Evolutionary conservation across 1,139 yeast genomes (phyloP), one percentile per base, ranked within the genome.

Genomic region (Saccharomyces hybrid): DNA sequence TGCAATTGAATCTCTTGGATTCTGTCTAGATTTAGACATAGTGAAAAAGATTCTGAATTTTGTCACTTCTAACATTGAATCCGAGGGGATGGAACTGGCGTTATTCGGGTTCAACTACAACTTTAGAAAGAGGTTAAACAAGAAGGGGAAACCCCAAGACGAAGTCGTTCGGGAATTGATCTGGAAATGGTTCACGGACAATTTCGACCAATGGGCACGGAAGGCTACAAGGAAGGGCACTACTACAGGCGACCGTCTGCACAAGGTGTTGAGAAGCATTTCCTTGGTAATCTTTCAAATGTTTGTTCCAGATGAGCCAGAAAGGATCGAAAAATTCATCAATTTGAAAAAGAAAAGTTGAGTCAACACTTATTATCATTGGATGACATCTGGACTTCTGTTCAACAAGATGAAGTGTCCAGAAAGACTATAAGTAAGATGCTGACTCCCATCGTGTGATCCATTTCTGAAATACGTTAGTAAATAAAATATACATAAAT

Each of bases 171-270:
- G 63, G 14, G 64, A 64, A 6, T 28, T 58, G 1, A 63, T 83
- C 5, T 83, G 83, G 80, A 69, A 74, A 11, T 83, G 88, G 87
- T 83, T 77, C 65, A 70, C 64, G 44, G 64, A 76, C 51, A 75
- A 82, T 61, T 82, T 77, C 62, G 78, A 78, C 53, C 68, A 70
- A 31, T 82, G 86, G 82, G 74, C 73, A 4, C 62, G 70, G 21
- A 76, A 75, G 55, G 72, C 82, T 7, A 64, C 74, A 48, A 67
- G 77, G 53, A 73, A 72, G 51, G 82, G 81, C 1, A 73, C 80
- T 14, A 75, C 75, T 44, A 71, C 59, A 26, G 56, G 66, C 11
- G 66, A 60, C 2, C 76, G 74, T 56, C 64, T 79, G 61, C 72
- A 69, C 5, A 64, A 69, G 19, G 75, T 82, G 0, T 64, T 77